These are phyloP conservation scores for Abrus pulchellus DNA, from an alignment of 306 rosid species.

Conservation along the genomic window DNA sequence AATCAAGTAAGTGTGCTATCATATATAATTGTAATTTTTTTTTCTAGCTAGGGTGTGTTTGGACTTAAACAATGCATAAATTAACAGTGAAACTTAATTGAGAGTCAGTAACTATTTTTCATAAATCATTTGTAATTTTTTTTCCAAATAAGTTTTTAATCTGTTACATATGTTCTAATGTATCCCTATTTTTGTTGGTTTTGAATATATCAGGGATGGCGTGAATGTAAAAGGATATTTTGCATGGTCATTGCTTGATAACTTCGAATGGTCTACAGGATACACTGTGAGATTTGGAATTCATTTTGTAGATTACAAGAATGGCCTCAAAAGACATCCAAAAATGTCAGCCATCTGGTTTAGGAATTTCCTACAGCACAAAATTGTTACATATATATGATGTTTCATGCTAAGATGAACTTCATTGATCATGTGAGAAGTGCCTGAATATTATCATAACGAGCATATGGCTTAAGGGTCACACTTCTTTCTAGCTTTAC, in stretches of 20 bases:
- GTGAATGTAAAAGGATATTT: constrained; percentile 70
- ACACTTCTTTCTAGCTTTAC: neutral
- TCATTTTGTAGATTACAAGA: constrained; percentile 56
- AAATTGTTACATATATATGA: neutral
- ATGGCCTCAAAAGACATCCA: constrained; percentile 57
- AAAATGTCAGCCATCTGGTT: constrained; percentile 55
- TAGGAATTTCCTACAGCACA: constrained; percentile 31
- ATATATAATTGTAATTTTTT: neutral
- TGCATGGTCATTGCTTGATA: constrained; percentile 76
- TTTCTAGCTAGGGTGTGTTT: neutral
- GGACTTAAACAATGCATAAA: too few relatives aligned
- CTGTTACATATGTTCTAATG: neutral
- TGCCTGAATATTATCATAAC: neutral
- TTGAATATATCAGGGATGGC: constrained; percentile 50
- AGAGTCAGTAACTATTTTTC: too few relatives aligned
- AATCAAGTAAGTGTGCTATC: constrained; percentile 56
- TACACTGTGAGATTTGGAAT: constrained; percentile 60
- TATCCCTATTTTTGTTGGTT: neutral
- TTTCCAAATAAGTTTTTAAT: neutral
- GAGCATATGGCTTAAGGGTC: neutral
- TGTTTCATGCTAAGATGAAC: constrained; percentile 16
- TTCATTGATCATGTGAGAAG: neutral
- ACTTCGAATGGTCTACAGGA: constrained; percentile 66
- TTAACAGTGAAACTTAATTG: too few relatives aligned
- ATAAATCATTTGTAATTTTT: too few relatives aligned